Evolutionary conservation across 2,329 filamentous ascomycete species (phyloP).

Genomic region (Trichoderma arundinaceum): DNA sequence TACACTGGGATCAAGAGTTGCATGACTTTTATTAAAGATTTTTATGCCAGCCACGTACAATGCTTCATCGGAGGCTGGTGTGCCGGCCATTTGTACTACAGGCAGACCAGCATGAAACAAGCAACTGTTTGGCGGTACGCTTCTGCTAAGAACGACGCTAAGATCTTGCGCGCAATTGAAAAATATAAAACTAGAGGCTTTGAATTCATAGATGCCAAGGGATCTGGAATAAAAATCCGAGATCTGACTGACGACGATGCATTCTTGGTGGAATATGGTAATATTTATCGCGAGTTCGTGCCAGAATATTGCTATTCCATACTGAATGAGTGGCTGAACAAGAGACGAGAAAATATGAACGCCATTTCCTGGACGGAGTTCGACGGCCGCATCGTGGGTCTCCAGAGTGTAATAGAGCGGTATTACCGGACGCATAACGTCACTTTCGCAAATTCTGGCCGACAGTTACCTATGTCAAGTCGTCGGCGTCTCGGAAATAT

Average conservation of each 20-base stretch:
- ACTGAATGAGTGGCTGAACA: slow-evolving; percentile 18
- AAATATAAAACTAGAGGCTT: slow-evolving; percentile 30
- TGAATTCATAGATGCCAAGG: background rate
- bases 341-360: slow-evolving; percentile 25
- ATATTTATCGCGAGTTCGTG: slow-evolving; percentile 26
- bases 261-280: slow-evolving; percentile 18
- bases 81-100: slow-evolving; percentile 29
- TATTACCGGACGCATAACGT: slow-evolving; percentile 2
- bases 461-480: background rate
- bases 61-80: slow-evolving; percentile 32
- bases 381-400: slow-evolving; percentile 20
- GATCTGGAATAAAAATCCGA: background rate
- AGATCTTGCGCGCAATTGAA: background rate
- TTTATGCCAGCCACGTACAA: slow-evolving; percentile 31
- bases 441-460: slow-evolving; percentile 20
- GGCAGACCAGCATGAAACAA: slow-evolving; percentile 13
- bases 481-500: slow-evolving; percentile 25
- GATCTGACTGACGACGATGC: slow-evolving; percentile 26
- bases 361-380: slow-evolving; percentile 28
- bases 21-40: slow-evolving; percentile 30
- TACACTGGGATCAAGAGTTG: slow-evolving; percentile 19
- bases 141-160: background rate
- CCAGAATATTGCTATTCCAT: slow-evolving; percentile 19
- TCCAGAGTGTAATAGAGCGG: slow-evolving; percentile 1
- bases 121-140: slow-evolving; percentile 21